These are phyloP conservation scores for Scalesia atractyloides DNA, from an alignment of 129 eudicot genomes.

Conservation along the genomic window DNA sequence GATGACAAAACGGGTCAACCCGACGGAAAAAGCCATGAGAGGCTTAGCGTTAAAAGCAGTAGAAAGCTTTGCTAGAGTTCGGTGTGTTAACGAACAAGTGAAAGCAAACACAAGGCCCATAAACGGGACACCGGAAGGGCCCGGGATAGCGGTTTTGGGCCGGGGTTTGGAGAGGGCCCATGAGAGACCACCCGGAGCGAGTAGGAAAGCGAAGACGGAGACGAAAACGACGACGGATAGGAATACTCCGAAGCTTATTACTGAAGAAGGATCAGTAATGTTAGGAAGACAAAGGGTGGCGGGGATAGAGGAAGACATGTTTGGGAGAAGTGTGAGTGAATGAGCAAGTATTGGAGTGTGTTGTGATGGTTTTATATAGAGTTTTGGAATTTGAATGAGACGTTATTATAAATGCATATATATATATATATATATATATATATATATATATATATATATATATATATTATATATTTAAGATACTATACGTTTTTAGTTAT, in stretches of 20 bases:
- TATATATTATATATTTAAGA: background rate
- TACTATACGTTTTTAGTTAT: too few relatives aligned
- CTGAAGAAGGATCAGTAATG: conserved; percentile 12
- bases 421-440: background rate
- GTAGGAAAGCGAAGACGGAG: conserved; percentile 55
- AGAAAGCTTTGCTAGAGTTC: conserved; percentile 47
- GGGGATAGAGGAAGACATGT: conserved; percentile 10
- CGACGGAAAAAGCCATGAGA: conserved; percentile 86
- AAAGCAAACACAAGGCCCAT: conserved; percentile 57
- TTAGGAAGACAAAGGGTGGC: conserved; percentile 6
- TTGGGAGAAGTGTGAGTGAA: conserved; percentile 1
- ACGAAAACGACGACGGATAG: conserved; percentile 35
- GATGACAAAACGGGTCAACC: conserved; percentile 72
- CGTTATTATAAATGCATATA: background rate
- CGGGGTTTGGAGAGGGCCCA: conserved; percentile 67
- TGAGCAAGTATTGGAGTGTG: background rate
- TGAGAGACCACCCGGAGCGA: conserved; percentile 88
- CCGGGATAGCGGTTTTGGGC: conserved; percentile 60
- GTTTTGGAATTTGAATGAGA: background rate
- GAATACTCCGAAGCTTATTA: conserved; percentile 25
- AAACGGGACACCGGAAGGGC: conserved; percentile 78
- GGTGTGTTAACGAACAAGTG: conserved; percentile 53
- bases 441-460: background rate
- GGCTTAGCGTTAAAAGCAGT: conserved; percentile 30
- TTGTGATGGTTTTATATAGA: conserved; percentile 17